These are phyloP conservation scores for Linderniella brevidens DNA, from an alignment of 257 asterid genomes.

Conservation along the genomic window DNA sequence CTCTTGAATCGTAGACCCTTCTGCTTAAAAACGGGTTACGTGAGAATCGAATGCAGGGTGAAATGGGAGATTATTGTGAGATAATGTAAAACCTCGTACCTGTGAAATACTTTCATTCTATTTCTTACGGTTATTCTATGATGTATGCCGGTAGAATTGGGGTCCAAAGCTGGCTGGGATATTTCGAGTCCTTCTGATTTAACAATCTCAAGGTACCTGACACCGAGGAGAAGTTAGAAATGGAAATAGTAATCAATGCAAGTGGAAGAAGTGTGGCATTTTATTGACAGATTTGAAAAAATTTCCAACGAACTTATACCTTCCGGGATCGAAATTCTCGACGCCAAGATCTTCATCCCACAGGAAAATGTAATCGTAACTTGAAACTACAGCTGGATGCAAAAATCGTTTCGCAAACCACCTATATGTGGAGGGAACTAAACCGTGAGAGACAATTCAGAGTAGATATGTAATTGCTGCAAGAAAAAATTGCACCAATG, in stretches of 20 bases:
- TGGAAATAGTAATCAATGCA: background rate
- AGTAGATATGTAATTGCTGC: too few species aligned
- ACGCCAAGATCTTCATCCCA: conserved; percentile 99
- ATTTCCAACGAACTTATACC: conserved; percentile 20
- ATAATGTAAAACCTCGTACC: conserved; percentile 15
- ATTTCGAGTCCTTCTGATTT: conserved; percentile 79
- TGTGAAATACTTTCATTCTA: conserved; percentile 55
- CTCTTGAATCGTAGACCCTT: conserved; percentile 72
- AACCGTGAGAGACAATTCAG: too few species aligned
- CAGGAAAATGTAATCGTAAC: conserved; percentile 79
- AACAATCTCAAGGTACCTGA: conserved; percentile 66
- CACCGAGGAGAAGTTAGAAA: conserved; percentile 6
- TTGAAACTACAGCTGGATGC: conserved; percentile 73
- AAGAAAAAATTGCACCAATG: background rate
- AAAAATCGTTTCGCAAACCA: conserved; percentile 97
- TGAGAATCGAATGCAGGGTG: conserved; percentile 12
- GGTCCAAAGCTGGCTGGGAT: conserved; percentile 99
- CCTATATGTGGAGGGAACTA: conserved; percentile 24
- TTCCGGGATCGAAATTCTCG: conserved; percentile 68
- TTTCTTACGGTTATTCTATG: conserved; percentile 80
- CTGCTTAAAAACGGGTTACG: conserved; percentile 31
- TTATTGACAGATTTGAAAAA: background rate
- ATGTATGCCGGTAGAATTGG: conserved; percentile 94
- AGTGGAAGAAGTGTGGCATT: background rate
- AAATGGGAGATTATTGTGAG: background rate